phyloP scores from a whole-genome alignment of 495 filamentous ascomycete genomes.

The Penicillium chermesinum region DNA sequence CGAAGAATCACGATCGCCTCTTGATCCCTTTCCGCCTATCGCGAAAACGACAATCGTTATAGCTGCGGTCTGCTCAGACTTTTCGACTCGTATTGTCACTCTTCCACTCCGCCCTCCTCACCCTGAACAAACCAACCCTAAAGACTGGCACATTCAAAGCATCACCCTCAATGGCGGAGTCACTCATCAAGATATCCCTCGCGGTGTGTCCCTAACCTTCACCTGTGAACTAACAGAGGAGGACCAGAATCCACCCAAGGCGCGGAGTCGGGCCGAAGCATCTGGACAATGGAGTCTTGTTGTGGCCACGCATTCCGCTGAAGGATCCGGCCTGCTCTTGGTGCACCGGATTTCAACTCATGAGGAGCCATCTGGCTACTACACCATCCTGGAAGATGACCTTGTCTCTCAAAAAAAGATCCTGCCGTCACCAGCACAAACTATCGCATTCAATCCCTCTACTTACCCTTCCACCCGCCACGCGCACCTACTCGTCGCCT shows the following conservation, averaged over 20 bases:
- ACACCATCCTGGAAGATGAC: slow-evolving; percentile 36
- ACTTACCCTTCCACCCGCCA: slow-evolving; percentile 52
- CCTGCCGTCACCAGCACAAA: slow-evolving; percentile 59
- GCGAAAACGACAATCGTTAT: slow-evolving; percentile 64
- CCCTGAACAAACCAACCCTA: slow-evolving; percentile 35
- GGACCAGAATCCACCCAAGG: slow-evolving; percentile 23
- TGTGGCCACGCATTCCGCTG: slow-evolving; percentile 59
- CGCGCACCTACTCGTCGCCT: slow-evolving; percentile 60
- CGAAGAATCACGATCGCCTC: slow-evolving; percentile 36
- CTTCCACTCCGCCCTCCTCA: slow-evolving; percentile 73
- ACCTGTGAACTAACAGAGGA: slow-evolving; percentile 41
- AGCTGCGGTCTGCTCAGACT: slow-evolving; percentile 64
- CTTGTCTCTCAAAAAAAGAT: slow-evolving; percentile 57
- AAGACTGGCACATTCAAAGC: slow-evolving; percentile 56
- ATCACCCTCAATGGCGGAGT: slow-evolving; percentile 44
- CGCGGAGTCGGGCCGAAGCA: slow-evolving; percentile 20
- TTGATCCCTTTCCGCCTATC: slow-evolving; percentile 55
- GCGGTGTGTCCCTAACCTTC: slow-evolving; percentile 63
- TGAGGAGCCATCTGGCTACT: slow-evolving; percentile 24
- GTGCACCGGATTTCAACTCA: slow-evolving; percentile 48
- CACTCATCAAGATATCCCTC: slow-evolving; percentile 57
- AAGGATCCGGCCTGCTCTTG: slow-evolving; percentile 59
- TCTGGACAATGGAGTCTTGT: slow-evolving; percentile 48
- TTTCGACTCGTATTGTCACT: slow-evolving; percentile 61
- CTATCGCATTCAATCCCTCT: slow-evolving; percentile 69